Percentiles rank a stretch among this genome's conserved stretches.
These are phyloP conservation scores for Brasenia schreberi DNA, from an alignment of 164 flowering plant species.

Conservation along the genomic window DNA sequence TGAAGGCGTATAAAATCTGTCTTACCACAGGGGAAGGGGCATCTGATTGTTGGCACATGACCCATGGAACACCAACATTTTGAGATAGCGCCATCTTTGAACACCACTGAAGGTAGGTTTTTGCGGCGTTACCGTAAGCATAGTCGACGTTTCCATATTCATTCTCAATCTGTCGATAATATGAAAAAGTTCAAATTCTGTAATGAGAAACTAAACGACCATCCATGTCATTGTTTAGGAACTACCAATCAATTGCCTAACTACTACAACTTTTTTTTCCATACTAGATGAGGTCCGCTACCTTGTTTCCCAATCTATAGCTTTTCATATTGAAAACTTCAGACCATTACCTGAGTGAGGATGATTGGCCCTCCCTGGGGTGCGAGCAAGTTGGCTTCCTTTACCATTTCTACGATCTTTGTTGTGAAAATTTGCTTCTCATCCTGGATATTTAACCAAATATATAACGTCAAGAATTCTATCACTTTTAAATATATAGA, in stretches of 20 bases:
- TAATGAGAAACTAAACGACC: no score
- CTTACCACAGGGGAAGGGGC: slow-evolving; percentile 57
- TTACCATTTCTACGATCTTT: slow-evolving; percentile 7
- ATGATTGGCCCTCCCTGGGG: slow-evolving; percentile 11
- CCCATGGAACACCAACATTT: slow-evolving; percentile 96
- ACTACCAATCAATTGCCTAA: no score
- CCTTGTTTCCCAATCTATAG: no score
- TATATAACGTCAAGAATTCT: neutral
- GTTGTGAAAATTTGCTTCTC: slow-evolving; percentile 10
- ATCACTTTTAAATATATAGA: neutral
- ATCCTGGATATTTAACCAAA: neutral
- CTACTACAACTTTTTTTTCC: no score
- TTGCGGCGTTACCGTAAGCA: slow-evolving; percentile 46
- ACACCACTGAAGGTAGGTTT: slow-evolving; percentile 80
- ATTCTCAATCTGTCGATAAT: slow-evolving; percentile 70
- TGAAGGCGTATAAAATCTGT: no score
- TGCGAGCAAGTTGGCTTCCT: slow-evolving; percentile 7
- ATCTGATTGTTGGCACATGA: slow-evolving; percentile 91
- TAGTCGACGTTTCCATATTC: slow-evolving; percentile 81
- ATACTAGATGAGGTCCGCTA: no score
- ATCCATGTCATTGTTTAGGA: no score
- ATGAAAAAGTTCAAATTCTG: no score
- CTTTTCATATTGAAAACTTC: no score
- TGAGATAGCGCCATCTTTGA: slow-evolving; percentile 81
- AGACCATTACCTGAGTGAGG: slow-evolving; percentile 4